These are phyloP conservation scores for Pestalotiopsis sp. DNA, from an alignment of 2,329 filamentous ascomycete species.

Conservation along the genomic window DNA sequence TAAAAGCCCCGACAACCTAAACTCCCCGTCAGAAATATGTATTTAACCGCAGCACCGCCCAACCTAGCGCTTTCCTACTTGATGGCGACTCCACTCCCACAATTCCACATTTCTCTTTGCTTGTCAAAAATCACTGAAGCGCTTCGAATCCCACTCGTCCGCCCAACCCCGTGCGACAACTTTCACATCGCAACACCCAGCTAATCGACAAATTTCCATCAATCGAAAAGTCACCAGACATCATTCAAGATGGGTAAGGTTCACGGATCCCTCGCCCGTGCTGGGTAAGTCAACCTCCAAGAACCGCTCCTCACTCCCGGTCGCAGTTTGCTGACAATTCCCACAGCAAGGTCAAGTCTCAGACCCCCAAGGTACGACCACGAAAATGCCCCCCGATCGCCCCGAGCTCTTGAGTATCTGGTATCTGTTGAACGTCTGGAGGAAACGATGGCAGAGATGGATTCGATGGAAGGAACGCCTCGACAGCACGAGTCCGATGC, in stretches of 20 bases:
- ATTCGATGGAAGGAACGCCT: not conserved
- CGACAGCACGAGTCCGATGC: not conserved
- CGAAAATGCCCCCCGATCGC: not conserved
- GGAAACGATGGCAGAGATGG: not conserved
- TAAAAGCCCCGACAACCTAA: not conserved
- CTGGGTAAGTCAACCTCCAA: conserved; percentile 44
- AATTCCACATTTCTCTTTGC: conserved; percentile 8
- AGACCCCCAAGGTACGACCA: conserved; percentile 81
- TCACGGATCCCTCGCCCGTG: conserved; percentile 78
- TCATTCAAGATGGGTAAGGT: conserved; percentile 38
- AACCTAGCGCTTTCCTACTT: not conserved
- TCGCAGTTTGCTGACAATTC: conserved; percentile 18
- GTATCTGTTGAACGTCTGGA: not conserved
- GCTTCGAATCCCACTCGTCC: not conserved
- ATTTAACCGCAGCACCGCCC: not conserved
- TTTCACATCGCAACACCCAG: conserved; percentile 6
- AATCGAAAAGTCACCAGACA: conserved; percentile 24
- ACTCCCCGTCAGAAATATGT: not conserved
- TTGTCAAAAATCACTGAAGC: conserved; percentile 4
- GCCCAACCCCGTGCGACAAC: conserved; percentile 6
- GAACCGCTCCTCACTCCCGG: conserved; percentile 12
- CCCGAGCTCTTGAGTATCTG: conserved; percentile 7
- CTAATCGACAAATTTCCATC: conserved; percentile 16
- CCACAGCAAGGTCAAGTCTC: conserved; percentile 90
- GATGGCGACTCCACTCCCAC: conserved; percentile 4